Evolutionary conservation across 768 basidiomycete species (phyloP).

Genomic region (Neoboletus subvelutipes): DNA sequence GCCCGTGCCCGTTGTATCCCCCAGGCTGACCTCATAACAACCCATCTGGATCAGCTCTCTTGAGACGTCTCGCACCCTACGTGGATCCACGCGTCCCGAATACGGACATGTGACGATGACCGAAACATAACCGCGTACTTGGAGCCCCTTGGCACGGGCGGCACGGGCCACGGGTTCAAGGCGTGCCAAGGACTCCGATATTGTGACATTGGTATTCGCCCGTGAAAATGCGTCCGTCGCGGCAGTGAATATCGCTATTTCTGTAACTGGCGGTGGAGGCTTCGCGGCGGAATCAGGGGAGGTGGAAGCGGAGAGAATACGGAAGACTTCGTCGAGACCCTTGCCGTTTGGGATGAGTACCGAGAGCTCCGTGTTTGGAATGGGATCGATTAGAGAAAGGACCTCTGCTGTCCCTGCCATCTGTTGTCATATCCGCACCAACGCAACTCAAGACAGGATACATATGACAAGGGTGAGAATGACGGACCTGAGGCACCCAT

Average conservation of each 20-base stretch:
- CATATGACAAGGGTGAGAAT: not conserved
- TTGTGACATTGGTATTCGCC: conserved; percentile 80
- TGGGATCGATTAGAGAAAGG: conserved; percentile 53
- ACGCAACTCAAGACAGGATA: not conserved
- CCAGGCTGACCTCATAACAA: conserved; percentile 89
- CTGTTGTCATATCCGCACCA: conserved; percentile 37
- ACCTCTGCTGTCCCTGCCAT: conserved; percentile 88
- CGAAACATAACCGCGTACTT: conserved; percentile 84
- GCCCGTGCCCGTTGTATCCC: conserved; percentile 89
- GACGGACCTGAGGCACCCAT: conserved; percentile 81
- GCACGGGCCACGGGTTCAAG: conserved; percentile 59
- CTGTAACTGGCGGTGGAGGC: conserved; percentile 61
- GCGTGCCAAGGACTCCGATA: conserved; percentile 65
- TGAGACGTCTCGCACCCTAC: conserved; percentile 65
- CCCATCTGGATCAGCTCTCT: conserved; percentile 82
- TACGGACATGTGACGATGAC: conserved; percentile 85
- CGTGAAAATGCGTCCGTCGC: conserved; percentile 84
- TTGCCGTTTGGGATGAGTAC: conserved; percentile 81
- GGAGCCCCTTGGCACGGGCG: conserved; percentile 61
- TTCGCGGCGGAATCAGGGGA: conserved; percentile 28
- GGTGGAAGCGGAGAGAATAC: conserved; percentile 43
- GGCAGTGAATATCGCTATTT: conserved; percentile 87
- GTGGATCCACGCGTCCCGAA: conserved; percentile 70
- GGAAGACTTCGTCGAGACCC: conserved; percentile 68
- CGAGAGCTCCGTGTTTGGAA: conserved; percentile 62